phyloP scores from a whole-genome alignment of 1,284 basidiomycete genomes.

The Fomitopsis betulina region DNA sequence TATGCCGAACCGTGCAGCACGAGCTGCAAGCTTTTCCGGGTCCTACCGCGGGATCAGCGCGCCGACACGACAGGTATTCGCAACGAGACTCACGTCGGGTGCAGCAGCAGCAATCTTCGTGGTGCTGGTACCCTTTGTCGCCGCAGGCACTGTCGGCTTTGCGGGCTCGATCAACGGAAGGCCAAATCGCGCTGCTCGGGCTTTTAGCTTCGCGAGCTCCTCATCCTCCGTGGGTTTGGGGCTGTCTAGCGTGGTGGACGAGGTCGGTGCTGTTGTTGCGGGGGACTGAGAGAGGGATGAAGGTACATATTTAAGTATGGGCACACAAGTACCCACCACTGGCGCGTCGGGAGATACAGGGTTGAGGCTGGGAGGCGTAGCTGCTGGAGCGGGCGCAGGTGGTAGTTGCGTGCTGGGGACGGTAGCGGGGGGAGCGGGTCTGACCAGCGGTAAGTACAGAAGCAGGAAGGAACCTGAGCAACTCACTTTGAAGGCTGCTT shows the following conservation, averaged over 20 bases:
- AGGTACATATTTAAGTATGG: background rate
- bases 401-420: background rate
- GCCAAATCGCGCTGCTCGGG: conserved; percentile 64
- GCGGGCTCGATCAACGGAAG: conserved; percentile 47
- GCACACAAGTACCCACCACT: background rate
- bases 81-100: conserved; percentile 23
- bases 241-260: too few species aligned
- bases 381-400: background rate
- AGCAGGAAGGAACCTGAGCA: background rate
- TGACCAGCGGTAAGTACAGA: background rate
- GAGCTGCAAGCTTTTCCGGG: conserved; percentile 37
- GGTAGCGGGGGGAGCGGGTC: background rate
- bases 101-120: conserved; percentile 12
- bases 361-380: background rate
- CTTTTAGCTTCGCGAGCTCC: conserved; percentile 54
- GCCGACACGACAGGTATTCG: conserved; percentile 1
- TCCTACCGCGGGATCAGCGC: conserved; percentile 31
- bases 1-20: conserved; percentile 51
- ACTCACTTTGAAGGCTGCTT: background rate
- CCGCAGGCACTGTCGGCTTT: background rate
- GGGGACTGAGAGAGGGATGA: background rate
- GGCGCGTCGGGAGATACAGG: background rate
- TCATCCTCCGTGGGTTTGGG: conserved; percentile 29
- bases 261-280: background rate
- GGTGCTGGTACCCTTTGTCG: background rate